Percentiles rank a stretch among this genome's conserved stretches.
phyloP scores from a whole-genome alignment of 2,329 filamentous ascomycete species.

The Trichoderma sp. region DNA sequence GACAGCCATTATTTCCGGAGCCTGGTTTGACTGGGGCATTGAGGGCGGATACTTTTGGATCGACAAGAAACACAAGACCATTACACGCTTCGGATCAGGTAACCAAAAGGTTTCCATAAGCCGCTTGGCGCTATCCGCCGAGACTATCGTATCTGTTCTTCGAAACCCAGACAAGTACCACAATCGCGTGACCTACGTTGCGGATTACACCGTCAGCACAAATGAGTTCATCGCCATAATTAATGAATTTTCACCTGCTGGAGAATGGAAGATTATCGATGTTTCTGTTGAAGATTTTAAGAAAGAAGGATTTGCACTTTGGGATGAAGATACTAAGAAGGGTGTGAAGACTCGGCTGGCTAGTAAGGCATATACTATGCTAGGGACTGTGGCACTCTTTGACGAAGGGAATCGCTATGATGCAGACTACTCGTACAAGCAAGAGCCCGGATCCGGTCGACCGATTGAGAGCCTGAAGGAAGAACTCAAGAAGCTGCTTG shows the following conservation, averaged over 20 bases:
- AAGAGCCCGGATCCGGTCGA: constrained; percentile 16
- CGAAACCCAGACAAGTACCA: neutral
- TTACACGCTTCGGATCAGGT: constrained; percentile 18
- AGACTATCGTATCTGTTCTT: neutral
- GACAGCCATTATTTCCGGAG: constrained; percentile 25
- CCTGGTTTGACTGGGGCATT: constrained; percentile 26
- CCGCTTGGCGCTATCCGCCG: neutral
- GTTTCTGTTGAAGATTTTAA: neutral
- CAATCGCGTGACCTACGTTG: constrained; percentile 6
- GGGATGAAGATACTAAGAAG: constrained; percentile 12
- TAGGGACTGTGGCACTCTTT: constrained; percentile 19
- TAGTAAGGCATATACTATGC: constrained; percentile 16
- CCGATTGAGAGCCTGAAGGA: neutral
- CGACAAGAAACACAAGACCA: constrained; percentile 7
- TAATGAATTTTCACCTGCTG: neutral
- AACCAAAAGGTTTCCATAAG: constrained; percentile 8
- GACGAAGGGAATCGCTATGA: constrained; percentile 21
- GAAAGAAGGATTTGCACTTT: neutral
- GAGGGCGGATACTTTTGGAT: constrained; percentile 24
- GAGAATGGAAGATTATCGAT: neutral
- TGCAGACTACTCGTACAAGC: constrained; percentile 14
- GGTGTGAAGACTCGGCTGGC: constrained; percentile 17
- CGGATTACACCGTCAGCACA: constrained; percentile 6
- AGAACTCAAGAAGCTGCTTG: neutral
- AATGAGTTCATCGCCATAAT: neutral